These are phyloP conservation scores for Barnettozyma sp. DNA, from an alignment of 805 yeast genomes.

Conservation along the genomic window DNA sequence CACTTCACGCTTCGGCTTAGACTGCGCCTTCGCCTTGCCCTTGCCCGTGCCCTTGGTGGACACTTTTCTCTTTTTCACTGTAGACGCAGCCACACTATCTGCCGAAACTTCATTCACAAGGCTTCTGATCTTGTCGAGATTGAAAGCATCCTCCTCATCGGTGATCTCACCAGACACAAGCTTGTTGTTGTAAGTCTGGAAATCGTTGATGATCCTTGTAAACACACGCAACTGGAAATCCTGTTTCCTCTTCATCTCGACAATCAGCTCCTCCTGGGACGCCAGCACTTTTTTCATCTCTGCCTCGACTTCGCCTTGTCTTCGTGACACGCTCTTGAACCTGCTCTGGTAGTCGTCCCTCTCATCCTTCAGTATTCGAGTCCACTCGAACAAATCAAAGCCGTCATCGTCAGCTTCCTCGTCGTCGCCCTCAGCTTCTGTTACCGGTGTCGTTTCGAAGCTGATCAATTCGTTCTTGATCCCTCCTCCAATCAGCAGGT, in stretches of 20 bases:
- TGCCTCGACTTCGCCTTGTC: neutral
- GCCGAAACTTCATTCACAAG: slow-evolving; percentile 5
- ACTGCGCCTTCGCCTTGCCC: neutral
- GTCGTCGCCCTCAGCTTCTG: slow-evolving; percentile 2
- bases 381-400: slow-evolving; percentile 21
- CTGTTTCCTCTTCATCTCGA: slow-evolving; percentile 10
- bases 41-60: neutral
- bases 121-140: slow-evolving; percentile 12
- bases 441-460: slow-evolving; percentile 3
- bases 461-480: slow-evolving; percentile 13
- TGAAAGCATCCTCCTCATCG: slow-evolving; percentile 17
- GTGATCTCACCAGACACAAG: slow-evolving; percentile 16
- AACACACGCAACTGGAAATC: slow-evolving; percentile 14
- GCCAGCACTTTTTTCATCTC: slow-evolving; percentile 2
- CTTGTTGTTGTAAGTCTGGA: slow-evolving; percentile 15
- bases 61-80: slow-evolving; percentile 7
- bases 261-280: slow-evolving; percentile 12
- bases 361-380: slow-evolving; percentile 8
- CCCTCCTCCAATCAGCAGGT: slow-evolving; percentile 7
- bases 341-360: slow-evolving; percentile 7
- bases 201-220: slow-evolving; percentile 18
- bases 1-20: neutral
- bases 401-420: slow-evolving; percentile 9
- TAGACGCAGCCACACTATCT: neutral
- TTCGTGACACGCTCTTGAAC: neutral